phyloP scores from a whole-genome alignment of 2,329 filamentous ascomycete genomes.

The Exophiala spinifera region DNA sequence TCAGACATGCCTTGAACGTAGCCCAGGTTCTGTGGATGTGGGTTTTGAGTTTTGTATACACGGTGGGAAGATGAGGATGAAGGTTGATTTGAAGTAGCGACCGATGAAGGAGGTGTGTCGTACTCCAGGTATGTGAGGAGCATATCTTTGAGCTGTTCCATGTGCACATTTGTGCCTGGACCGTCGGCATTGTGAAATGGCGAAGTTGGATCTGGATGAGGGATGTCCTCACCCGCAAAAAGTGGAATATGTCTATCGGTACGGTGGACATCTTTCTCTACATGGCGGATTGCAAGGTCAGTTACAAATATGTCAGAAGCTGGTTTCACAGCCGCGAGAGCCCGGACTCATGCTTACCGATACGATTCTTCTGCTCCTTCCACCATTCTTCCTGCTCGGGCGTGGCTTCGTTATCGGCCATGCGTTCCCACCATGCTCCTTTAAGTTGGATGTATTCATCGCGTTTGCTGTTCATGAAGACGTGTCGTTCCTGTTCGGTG shows the following conservation, averaged over 20 bases:
- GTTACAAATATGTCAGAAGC: conserved; percentile 48
- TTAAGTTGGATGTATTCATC: conserved; percentile 95
- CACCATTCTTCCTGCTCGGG: conserved; percentile 89
- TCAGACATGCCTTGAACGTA: conserved; percentile 99
- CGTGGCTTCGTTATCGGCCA: conserved; percentile 76
- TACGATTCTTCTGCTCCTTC: conserved; percentile 88
- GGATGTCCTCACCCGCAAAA: conserved; percentile 92
- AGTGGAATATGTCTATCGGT: conserved; percentile 94
- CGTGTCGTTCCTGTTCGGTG: conserved; percentile 77
- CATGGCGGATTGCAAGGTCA: conserved; percentile 45
- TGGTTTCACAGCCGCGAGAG: conserved; percentile 1
- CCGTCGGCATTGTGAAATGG: conserved; percentile 87
- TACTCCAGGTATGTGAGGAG: conserved; percentile 97
- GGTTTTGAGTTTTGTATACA: conserved; percentile 23
- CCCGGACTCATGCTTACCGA: conserved; percentile 63
- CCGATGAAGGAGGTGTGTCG: conserved; percentile 51
- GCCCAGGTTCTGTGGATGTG: conserved; percentile 66
- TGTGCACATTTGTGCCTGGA: conserved; percentile 89
- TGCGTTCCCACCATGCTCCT: conserved; percentile 91
- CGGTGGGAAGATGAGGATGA: conserved; percentile 9
- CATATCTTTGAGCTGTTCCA: conserved; percentile 99
- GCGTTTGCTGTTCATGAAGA: conserved; percentile 75
- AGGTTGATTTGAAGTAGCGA: background rate
- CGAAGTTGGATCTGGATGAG: conserved; percentile 92
- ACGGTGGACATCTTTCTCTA: conserved; percentile 97